Evolutionary conservation across 768 basidiomycete genomes (phyloP).

Genomic region (Pholiota microspora): DNA sequence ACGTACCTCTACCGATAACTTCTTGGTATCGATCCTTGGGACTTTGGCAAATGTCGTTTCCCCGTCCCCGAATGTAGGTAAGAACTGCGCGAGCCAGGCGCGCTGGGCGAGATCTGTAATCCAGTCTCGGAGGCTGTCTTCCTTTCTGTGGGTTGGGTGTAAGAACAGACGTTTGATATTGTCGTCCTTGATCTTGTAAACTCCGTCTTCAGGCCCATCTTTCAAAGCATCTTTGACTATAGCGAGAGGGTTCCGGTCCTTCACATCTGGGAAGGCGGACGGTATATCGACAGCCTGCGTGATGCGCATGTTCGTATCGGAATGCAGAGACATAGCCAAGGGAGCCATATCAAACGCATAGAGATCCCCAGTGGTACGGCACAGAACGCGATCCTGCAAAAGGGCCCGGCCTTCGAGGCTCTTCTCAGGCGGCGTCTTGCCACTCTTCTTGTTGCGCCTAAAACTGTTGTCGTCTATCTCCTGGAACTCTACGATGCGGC

Average conservation of each 20-base stretch:
- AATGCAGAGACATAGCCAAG: slow-evolving; percentile 46
- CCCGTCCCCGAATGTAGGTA: slow-evolving; percentile 40
- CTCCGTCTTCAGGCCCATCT: no score
- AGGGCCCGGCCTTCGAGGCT: slow-evolving; percentile 23
- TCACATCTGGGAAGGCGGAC: slow-evolving; percentile 39
- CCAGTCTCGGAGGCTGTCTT: slow-evolving; percentile 22
- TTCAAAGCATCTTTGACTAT: slow-evolving; percentile 43
- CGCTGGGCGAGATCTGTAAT: slow-evolving; percentile 37
- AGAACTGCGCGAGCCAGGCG: slow-evolving; percentile 50
- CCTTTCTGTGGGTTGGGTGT: no score
- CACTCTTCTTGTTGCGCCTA: slow-evolving; percentile 9
- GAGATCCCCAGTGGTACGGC: slow-evolving; percentile 40
- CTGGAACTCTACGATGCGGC: slow-evolving; percentile 34
- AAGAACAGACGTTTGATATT: no score
- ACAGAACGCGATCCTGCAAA: slow-evolving; percentile 43
- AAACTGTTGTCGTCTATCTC: slow-evolving; percentile 14
- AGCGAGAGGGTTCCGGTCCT: slow-evolving; percentile 35
- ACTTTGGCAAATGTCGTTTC: slow-evolving; percentile 41
- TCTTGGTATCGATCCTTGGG: slow-evolving; percentile 41
- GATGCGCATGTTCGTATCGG: slow-evolving; percentile 40
- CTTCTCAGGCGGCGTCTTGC: slow-evolving; percentile 12
- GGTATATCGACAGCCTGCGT: slow-evolving; percentile 58
- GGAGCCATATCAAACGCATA: slow-evolving; percentile 56
- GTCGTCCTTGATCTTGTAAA: slow-evolving; percentile 4
- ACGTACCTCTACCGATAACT: slow-evolving; percentile 34